Evolutionary conservation across 2,329 filamentous ascomycete species (phyloP).

Genomic region (Fusarium sp.): DNA sequence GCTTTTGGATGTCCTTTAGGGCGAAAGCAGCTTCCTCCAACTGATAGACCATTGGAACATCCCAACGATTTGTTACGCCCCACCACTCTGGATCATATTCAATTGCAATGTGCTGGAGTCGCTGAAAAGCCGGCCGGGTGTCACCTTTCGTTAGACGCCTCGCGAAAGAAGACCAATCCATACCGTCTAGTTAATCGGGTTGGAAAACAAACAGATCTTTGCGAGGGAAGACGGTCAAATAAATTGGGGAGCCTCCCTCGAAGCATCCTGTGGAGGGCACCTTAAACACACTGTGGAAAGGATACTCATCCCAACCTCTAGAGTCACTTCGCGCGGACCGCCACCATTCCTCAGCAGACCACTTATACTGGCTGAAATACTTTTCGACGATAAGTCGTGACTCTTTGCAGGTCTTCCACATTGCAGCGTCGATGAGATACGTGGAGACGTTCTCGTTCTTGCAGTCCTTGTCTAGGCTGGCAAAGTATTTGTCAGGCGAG

Average conservation of each 20-base stretch:
- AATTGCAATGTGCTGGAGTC: background rate
- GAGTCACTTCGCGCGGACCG: too few species aligned
- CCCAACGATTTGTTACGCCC: too few species aligned
- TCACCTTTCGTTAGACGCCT: background rate
- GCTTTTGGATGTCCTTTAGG: background rate
- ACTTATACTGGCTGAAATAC: background rate
- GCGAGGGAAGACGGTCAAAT: background rate
- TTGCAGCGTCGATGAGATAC: constrained; percentile 13
- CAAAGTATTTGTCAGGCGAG: background rate
- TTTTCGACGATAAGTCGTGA: constrained; percentile 4
- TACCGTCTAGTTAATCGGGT: background rate
- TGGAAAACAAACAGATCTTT: constrained; percentile 19
- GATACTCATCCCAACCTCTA: too few species aligned
- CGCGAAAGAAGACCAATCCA: background rate
- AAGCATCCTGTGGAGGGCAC: background rate
- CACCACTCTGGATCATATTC: constrained; percentile 11
- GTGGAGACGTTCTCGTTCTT: constrained; percentile 2
- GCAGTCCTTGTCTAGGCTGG: background rate
- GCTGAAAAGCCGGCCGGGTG: rapidly evolving
- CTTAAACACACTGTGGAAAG: too few species aligned
- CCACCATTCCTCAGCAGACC: too few species aligned
- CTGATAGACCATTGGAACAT: too few species aligned
- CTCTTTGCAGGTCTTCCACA: constrained; percentile 25
- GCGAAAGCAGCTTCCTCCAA: background rate
- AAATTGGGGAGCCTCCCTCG: background rate